Conservation (phyloP, 768 basidiomycete species). For the Austroboletus festivus region DNA sequence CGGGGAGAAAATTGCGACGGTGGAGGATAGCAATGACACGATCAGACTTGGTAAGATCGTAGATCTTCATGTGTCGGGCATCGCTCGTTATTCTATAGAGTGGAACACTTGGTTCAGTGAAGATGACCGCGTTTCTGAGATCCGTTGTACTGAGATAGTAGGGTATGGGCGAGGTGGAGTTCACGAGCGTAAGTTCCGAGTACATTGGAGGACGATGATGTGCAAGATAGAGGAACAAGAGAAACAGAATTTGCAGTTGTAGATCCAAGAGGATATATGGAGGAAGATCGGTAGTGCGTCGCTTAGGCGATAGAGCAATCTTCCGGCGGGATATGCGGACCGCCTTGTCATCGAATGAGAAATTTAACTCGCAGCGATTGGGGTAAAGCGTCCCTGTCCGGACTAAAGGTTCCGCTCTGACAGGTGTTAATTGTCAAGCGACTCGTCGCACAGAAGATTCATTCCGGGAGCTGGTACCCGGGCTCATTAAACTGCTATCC, state of each 20-base stretch:
- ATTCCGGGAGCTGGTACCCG: too few species aligned
- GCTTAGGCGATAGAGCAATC: too few species aligned
- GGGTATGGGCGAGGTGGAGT: slow-evolving; percentile 20
- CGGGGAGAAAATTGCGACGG: slow-evolving; percentile 25
- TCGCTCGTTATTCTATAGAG: slow-evolving; percentile 26
- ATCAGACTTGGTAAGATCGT: slow-evolving; percentile 5
- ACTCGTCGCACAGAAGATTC: too few species aligned
- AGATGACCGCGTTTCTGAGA: slow-evolving; percentile 19
- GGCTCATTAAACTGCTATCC: too few species aligned
- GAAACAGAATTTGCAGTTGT: not conserved
- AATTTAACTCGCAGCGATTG: too few species aligned
- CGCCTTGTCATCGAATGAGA: too few species aligned
- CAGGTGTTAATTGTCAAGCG: too few species aligned
- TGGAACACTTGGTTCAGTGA: slow-evolving; percentile 13
- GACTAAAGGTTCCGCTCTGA: too few species aligned
- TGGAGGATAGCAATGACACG: slow-evolving; percentile 24
- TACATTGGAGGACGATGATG: slow-evolving; percentile 16
- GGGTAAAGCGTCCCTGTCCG: too few species aligned
- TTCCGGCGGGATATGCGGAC: too few species aligned
- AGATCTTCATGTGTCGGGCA: slow-evolving; percentile 17
- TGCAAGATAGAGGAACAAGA: not conserved
- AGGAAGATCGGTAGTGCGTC: too few species aligned
- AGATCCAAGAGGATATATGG: too few species aligned
- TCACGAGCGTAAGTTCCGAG: slow-evolving; percentile 29
- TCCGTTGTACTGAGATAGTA: slow-evolving; percentile 26